These are phyloP conservation scores for Candida incommunis DNA, from an alignment of 805 yeast species.

Conservation along the genomic window DNA sequence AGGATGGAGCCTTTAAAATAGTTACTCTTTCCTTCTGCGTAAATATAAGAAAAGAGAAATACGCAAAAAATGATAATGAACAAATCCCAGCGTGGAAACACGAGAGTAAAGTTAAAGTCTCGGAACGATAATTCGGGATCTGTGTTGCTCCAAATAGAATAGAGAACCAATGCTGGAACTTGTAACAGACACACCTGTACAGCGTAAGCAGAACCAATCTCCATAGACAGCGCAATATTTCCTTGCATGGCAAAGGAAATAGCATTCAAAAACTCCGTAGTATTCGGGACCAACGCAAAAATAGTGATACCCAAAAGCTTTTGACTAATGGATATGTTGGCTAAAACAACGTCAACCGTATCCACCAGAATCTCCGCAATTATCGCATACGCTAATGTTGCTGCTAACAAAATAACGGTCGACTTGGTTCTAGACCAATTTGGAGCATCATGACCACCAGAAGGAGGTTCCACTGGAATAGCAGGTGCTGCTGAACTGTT, in stretches of 20 bases:
- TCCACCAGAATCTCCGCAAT: conserved; percentile 92
- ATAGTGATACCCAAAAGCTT: conserved; percentile 87
- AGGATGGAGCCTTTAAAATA: conserved; percentile 90
- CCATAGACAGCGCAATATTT: conserved; percentile 92
- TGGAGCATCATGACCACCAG: conserved; percentile 90
- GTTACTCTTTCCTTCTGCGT: conserved; percentile 93
- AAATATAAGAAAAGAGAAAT: conserved; percentile 79
- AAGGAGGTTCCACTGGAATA: conserved; percentile 7
- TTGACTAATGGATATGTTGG: conserved; percentile 69
- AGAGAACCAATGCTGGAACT: conserved; percentile 78
- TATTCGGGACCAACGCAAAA: conserved; percentile 91
- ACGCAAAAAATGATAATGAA: conserved; percentile 75
- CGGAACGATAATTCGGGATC: conserved; percentile 18
- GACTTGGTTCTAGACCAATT: conserved; percentile 89
- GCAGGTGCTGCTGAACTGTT: conserved; percentile 1
- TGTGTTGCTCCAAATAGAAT: conserved; percentile 40
- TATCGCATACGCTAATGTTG: conserved; percentile 78
- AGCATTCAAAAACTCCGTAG: conserved; percentile 94
- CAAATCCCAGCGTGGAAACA: conserved; percentile 94
- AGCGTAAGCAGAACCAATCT: conserved; percentile 95
- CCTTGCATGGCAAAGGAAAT: conserved; percentile 94
- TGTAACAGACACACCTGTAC: conserved; percentile 89
- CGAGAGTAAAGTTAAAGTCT: conserved; percentile 45
- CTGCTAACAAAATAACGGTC: conserved; percentile 63
- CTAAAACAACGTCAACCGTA: conserved; percentile 77